Evolutionary conservation across 257 asterid genomes (phyloP).

Genomic region (Coffea canephora): DNA sequence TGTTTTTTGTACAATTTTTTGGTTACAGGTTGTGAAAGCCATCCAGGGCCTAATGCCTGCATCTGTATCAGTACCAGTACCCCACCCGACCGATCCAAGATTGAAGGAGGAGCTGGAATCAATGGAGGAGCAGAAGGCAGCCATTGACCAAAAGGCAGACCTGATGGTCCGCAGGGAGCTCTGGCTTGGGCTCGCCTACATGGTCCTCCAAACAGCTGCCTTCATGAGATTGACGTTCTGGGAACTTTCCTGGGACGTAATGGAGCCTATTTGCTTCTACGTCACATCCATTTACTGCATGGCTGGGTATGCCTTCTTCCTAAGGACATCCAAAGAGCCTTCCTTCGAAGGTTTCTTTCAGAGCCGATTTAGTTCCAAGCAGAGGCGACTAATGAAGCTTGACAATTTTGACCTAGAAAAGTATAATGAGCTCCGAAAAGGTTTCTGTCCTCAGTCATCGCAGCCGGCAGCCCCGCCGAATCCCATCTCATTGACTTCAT

Average conservation of each 20-base stretch:
- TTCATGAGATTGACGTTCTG: constrained; percentile 93
- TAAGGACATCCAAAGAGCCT: constrained; percentile 71
- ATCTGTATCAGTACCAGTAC: constrained; percentile 10
- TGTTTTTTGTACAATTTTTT: constrained; percentile 42
- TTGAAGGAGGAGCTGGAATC: constrained; percentile 57
- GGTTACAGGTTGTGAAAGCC: constrained; percentile 84
- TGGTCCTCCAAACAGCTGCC: constrained; percentile 69
- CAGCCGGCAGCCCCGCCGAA: background rate
- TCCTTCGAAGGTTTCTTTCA: constrained; percentile 76
- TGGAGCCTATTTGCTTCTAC: constrained; percentile 94
- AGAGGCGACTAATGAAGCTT: constrained; percentile 51
- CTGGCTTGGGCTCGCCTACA: constrained; percentile 65
- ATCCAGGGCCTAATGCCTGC: constrained; percentile 58
- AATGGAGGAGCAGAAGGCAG: constrained; percentile 58
- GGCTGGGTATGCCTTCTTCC: constrained; percentile 78
- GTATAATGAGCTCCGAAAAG: constrained; percentile 57
- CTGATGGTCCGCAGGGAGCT: constrained; percentile 56
- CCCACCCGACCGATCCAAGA: constrained; percentile 43
- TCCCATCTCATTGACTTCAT: constrained; percentile 17
- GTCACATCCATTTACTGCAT: constrained; percentile 70
- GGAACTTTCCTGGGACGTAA: constrained; percentile 95
- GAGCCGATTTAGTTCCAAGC: constrained; percentile 65
- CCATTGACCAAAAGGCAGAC: constrained; percentile 59
- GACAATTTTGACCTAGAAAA: constrained; percentile 51
- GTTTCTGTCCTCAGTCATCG: constrained; percentile 29